These are phyloP conservation scores for Erigeron canadensis DNA, from an alignment of 129 eudicot genomes.

Conservation along the genomic window DNA sequence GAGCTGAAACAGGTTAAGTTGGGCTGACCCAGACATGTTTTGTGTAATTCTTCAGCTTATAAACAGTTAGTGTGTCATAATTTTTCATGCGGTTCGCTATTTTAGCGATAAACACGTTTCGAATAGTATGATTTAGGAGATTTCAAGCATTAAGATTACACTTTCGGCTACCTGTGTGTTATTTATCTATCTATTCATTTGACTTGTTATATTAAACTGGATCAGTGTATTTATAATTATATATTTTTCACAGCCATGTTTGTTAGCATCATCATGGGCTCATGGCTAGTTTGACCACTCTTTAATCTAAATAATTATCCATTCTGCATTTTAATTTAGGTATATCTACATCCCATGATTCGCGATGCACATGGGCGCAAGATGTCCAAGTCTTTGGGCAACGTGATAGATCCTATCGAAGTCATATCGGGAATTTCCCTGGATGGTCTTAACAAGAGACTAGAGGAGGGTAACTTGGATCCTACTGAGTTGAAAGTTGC, in stretches of 20 bases:
- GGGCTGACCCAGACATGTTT: too few species aligned
- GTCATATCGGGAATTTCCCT: constrained; percentile 73
- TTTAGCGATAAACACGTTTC: neutral
- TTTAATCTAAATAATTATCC: neutral
- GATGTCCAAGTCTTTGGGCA: constrained; percentile 96
- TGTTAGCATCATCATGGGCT: too few species aligned
- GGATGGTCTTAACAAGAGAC: constrained; percentile 82
- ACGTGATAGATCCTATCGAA: constrained; percentile 95
- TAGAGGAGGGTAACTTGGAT: constrained; percentile 90
- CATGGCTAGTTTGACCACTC: neutral
- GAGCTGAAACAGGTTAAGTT: neutral
- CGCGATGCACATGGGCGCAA: constrained; percentile 99
- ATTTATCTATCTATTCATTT: neutral
- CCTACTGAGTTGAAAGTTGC: constrained; percentile 66
- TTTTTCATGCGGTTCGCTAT: neutral
- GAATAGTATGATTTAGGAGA: neutral
- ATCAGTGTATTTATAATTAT: too few species aligned
- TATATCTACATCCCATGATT: constrained; percentile 94
- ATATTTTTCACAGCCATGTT: too few species aligned
- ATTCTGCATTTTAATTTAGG: constrained; percentile 37
- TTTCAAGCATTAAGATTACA: neutral
- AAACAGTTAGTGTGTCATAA: neutral
- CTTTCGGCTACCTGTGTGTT: neutral
- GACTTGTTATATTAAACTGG: neutral
- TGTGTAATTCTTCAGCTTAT: too few species aligned